These are phyloP conservation scores for Aspergillus aculeatinus DNA, from an alignment of 2,329 filamentous ascomycete species.

Conservation along the genomic window DNA sequence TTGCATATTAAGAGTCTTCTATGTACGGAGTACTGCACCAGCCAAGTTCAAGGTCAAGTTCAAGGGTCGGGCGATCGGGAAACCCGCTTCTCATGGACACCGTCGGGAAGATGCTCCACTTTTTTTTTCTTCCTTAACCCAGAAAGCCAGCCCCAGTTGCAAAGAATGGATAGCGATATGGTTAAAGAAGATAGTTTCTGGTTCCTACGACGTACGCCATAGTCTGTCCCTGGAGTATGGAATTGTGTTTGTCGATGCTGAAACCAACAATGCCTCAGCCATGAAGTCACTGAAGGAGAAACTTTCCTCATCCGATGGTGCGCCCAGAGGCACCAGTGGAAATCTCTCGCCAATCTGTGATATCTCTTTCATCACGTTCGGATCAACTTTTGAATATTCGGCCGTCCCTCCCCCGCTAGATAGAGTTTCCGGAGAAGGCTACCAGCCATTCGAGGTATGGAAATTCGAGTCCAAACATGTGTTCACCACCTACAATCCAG, in stretches of 20 bases:
- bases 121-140: not conserved
- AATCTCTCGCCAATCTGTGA: not conserved
- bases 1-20: conserved; percentile 7
- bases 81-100: conserved; percentile 12
- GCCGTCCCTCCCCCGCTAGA: conserved; percentile 4
- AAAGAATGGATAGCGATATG: not conserved
- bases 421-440: conserved; percentile 11
- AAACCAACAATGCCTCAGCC: conserved; percentile 11
- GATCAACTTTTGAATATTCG: conserved; percentile 4
- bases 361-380: not conserved
- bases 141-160: not conserved
- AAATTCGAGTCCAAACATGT: not conserved
- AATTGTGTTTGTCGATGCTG: conserved; percentile 12
- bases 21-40: conserved; percentile 9
- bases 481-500: too few relatives aligned
- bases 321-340: not conserved
- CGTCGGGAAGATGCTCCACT: conserved; percentile 15
- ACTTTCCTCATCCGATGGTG: conserved; percentile 4
- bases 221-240: conserved; percentile 1
- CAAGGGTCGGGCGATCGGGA: conserved; percentile 16
- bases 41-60: conserved; percentile 12
- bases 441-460: conserved; percentile 9
- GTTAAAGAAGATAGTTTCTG: not conserved
- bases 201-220: not conserved
- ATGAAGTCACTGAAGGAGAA: conserved; percentile 2